Evolutionary conservation across 257 asterid species (phyloP), one percentile per base, ranked within the genome.

Genomic region (Primulina huaijiensis): DNA sequence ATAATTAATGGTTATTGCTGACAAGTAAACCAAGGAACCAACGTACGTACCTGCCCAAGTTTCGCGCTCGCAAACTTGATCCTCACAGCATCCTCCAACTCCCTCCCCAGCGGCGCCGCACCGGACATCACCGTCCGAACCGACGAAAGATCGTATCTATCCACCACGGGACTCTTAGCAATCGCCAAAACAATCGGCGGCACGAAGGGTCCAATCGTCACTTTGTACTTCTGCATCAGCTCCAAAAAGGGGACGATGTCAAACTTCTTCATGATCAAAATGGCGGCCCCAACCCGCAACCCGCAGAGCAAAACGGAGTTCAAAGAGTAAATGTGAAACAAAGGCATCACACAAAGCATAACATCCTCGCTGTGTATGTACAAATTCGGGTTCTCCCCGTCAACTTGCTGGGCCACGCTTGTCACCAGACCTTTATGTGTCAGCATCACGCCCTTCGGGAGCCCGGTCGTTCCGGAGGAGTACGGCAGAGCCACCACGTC

Each of bases 61-160:
- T 83, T 89, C 0, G 99, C 92, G 14, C 85, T 87, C 0, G 95
- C 91, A 59, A 93, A 87, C 75, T 90, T 93, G 3, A 62, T 61
- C 30, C 96, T 71, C 0, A 87, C 96, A 0, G 96, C 88, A 61
- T 93, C 99, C 86, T 93, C 96, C 60, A 93, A 83, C 79, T 93
- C 99, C 86, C 85, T 89, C 1, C 99, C 99, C 0, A 93, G 84
- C 9, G 99, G 99, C 29, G 97, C 99, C 31, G 97, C 99, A 58
- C 99, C 99, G 1, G 99, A 93, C 96, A 90, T 84, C 29, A 93
- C 97, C 50, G 88, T 86, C 81, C 93, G 77, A 1, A 90, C 78
- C 0, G 99, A 84, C 0, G 96, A 88, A 20, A 93, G 88, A 82
- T 93, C 97, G 19, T 87, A 90, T 12, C 87, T 80, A 38, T 73